Conservation (phyloP, 495 filamentous ascomycete species). For the Friedmanniomyces simplex region DNA sequence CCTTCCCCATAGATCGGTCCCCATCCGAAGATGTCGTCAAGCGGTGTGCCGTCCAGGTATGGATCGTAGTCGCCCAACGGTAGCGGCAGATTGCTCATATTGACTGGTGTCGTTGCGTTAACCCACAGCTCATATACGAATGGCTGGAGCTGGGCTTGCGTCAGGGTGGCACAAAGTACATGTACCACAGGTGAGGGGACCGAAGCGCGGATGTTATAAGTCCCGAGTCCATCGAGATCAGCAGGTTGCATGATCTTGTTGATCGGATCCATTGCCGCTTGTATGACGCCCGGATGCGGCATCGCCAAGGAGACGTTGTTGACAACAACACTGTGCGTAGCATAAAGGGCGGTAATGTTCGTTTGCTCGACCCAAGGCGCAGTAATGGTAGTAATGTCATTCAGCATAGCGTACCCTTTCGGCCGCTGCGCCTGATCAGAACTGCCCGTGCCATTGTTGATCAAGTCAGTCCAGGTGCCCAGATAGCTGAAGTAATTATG, state of each 20-base stretch:
- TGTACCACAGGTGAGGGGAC: conserved; percentile 57
- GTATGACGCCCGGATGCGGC: conserved; percentile 57
- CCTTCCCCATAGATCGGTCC: conserved; percentile 33
- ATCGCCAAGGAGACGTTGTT: conserved; percentile 68
- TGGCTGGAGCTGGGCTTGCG: conserved; percentile 44
- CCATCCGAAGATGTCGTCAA: conserved; percentile 49
- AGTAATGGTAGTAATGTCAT: conserved; percentile 55
- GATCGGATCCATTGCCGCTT: conserved; percentile 44
- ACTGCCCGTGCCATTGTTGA: conserved; percentile 30
- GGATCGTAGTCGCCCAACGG: conserved; percentile 6
- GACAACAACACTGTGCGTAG: conserved; percentile 40
- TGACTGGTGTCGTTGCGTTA: conserved; percentile 29
- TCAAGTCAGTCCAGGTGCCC: conserved; percentile 39
- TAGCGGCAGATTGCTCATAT: conserved; percentile 29
- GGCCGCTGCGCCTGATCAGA: conserved; percentile 38
- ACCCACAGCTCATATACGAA: conserved; percentile 53
- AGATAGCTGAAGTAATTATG: conserved; percentile 43
- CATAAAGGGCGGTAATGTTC: conserved; percentile 39
- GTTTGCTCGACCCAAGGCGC: conserved; percentile 48
- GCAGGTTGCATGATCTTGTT: conserved; percentile 58
- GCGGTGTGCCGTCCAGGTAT: conserved; percentile 10
- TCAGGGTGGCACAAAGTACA: conserved; percentile 58
- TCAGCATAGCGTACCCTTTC: conserved; percentile 43
- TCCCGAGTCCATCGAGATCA: conserved; percentile 52
- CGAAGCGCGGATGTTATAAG: conserved; percentile 53